Evolutionary conservation across 345 rosid species (phyloP).

Genomic region (Dimocarpus longan): DNA sequence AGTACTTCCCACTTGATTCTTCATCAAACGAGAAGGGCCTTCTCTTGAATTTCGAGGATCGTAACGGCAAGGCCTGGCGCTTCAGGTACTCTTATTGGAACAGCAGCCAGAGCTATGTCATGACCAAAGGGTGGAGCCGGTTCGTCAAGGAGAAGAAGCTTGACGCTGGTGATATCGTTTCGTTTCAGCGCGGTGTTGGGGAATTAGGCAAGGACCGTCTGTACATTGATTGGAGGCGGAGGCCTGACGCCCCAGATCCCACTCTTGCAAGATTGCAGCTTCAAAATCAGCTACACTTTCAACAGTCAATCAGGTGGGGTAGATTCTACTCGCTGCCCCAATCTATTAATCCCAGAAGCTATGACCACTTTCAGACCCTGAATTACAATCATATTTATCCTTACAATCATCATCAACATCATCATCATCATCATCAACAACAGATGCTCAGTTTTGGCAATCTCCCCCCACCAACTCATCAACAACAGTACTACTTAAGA

Average conservation of each 20-base stretch:
- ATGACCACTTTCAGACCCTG: constrained; percentile 36
- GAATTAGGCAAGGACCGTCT: constrained; percentile 58
- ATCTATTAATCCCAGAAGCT: constrained; percentile 27
- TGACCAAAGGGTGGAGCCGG: constrained; percentile 98
- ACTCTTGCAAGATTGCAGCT: constrained; percentile 41
- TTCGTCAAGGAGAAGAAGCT: constrained; percentile 96
- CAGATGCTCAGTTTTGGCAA: constrained; percentile 35
- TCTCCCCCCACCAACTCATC: constrained; percentile 22
- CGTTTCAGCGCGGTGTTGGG: constrained; percentile 76
- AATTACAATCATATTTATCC: constrained; percentile 39
- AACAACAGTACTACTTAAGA: constrained; percentile 40
- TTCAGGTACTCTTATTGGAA: constrained; percentile 96
- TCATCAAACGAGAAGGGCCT: constrained; percentile 69
- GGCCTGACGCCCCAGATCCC: constrained; percentile 55
- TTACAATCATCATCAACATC: constrained; percentile 34
- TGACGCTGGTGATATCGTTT: constrained; percentile 88
- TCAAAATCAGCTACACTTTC: constrained; percentile 47
- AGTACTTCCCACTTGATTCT: constrained; percentile 65
- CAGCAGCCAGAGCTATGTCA: constrained; percentile 96
- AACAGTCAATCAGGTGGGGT: constrained; percentile 53
- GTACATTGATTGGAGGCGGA: constrained; percentile 85
- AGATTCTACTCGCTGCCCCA: constrained; percentile 60
- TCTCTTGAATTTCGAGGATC: constrained; percentile 84
- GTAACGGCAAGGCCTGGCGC: constrained; percentile 73
- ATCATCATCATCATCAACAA: constrained; percentile 32